Evolutionary conservation across 129 eudicot species (phyloP).

Genomic region (Daucus carota): DNA sequence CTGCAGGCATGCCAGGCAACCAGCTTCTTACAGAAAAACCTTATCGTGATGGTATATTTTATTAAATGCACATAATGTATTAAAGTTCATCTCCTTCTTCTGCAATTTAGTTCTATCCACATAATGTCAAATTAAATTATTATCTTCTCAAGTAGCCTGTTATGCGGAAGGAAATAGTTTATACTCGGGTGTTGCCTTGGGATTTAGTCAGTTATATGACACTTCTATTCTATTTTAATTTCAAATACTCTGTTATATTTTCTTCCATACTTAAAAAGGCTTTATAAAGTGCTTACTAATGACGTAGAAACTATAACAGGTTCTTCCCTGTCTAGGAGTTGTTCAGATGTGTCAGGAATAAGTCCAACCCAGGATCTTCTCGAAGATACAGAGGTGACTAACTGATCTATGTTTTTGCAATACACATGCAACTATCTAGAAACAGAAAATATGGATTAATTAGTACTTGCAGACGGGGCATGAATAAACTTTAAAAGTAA

Average conservation of each 20-base stretch:
- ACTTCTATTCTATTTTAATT: neutral
- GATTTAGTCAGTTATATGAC: neutral
- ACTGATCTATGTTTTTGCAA: slow-evolving; percentile 6
- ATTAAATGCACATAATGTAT: neutral
- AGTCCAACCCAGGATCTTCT: slow-evolving; percentile 36
- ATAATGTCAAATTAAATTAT: no score
- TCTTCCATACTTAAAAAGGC: neutral
- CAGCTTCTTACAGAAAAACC: slow-evolving; percentile 72
- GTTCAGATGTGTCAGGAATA: slow-evolving; percentile 49
- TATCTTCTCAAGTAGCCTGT: neutral
- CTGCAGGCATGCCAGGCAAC: slow-evolving; percentile 49
- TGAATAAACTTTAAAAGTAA: neutral
- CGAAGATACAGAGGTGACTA: slow-evolving; percentile 58
- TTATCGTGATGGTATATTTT: slow-evolving; percentile 49
- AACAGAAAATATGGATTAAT: neutral
- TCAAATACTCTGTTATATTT: neutral
- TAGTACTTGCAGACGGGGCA: neutral
- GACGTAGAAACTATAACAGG: slow-evolving; percentile 35
- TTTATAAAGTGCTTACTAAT: slow-evolving; percentile 6
- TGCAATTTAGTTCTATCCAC: slow-evolving; percentile 1
- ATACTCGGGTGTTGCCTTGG: neutral
- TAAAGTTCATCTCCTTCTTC: neutral
- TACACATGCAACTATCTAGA: neutral
- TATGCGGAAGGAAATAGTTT: neutral
- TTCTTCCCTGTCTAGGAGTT: slow-evolving; percentile 63